These are phyloP conservation scores for Echium plantagineum DNA, from an alignment of 257 asterid genomes.

Conservation along the genomic window DNA sequence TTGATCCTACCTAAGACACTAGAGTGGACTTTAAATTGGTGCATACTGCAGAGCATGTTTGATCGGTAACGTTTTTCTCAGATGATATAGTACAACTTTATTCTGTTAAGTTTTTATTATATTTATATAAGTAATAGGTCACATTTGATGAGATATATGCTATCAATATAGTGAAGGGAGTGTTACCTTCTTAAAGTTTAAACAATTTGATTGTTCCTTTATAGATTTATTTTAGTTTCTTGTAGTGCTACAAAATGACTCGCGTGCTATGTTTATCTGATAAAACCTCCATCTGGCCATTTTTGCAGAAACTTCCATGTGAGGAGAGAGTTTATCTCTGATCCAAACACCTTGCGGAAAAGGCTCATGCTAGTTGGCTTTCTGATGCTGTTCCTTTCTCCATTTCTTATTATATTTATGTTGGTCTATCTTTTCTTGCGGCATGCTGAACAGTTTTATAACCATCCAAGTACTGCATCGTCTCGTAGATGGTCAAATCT, in stretches of 20 bases:
- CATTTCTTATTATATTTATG: conserved; percentile 93
- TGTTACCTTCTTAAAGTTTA: no score
- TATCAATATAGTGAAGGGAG: no score
- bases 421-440: conserved; percentile 90
- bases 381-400: conserved; percentile 69
- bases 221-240: no score
- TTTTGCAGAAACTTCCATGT: conserved; percentile 66
- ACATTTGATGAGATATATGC: background rate
- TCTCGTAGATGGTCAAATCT: conserved; percentile 99
- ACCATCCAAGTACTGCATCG: conserved; percentile 92
- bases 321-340: conserved; percentile 75
- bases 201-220: no score
- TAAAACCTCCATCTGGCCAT: background rate
- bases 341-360: conserved; percentile 67
- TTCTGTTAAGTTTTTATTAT: no score
- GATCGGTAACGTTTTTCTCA: conserved; percentile 41
- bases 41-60: conserved; percentile 92
- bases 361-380: conserved; percentile 91
- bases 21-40: conserved; percentile 95
- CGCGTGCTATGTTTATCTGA: no score
- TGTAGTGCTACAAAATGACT: no score
- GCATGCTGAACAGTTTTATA: conserved; percentile 94
- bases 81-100: background rate
- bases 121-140: no score
- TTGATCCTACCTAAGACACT: conserved; percentile 78